A percentile compares a stretch with the other conserved stretches of the same genome.
Evolutionary conservation across 306 rosid species (phyloP).

Genomic region (Pueraria montana): DNA sequence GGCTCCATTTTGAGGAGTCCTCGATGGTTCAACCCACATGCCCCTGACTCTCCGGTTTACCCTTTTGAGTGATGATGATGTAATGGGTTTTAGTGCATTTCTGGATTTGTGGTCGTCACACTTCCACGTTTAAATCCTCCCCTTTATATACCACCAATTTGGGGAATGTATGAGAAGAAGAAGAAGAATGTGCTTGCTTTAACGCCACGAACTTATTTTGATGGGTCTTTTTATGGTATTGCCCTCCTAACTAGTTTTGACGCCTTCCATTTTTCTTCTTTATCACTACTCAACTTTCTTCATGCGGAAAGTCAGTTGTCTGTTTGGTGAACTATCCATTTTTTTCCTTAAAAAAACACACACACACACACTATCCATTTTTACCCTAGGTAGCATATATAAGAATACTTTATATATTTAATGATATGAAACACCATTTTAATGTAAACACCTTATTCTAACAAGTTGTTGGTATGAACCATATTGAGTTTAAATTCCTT

Average conservation of each 20-base stretch:
- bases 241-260: constrained; percentile 9
- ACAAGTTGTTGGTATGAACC: no score
- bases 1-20: constrained; percentile 73
- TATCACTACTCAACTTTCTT: neutral
- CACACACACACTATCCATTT: no score
- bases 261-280: neutral
- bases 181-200: constrained; percentile 41
- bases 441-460: no score
- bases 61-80: constrained; percentile 43
- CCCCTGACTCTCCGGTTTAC: constrained; percentile 6
- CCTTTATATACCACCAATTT: neutral
- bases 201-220: constrained; percentile 18
- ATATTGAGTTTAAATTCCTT: no score
- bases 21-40: neutral
- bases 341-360: neutral
- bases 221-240: constrained; percentile 44
- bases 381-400: no score
- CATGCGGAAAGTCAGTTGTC: neutral
- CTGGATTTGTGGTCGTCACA: neutral
- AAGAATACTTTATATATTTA: no score
- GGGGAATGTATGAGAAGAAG: constrained; percentile 41
- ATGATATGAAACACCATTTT: no score
- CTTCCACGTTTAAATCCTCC: neutral
- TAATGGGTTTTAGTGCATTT: constrained; percentile 23
- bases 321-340: neutral